Base-by-base conservation (phyloP, 805 yeast species). In the Saccharomycopsis malanga region DNA sequence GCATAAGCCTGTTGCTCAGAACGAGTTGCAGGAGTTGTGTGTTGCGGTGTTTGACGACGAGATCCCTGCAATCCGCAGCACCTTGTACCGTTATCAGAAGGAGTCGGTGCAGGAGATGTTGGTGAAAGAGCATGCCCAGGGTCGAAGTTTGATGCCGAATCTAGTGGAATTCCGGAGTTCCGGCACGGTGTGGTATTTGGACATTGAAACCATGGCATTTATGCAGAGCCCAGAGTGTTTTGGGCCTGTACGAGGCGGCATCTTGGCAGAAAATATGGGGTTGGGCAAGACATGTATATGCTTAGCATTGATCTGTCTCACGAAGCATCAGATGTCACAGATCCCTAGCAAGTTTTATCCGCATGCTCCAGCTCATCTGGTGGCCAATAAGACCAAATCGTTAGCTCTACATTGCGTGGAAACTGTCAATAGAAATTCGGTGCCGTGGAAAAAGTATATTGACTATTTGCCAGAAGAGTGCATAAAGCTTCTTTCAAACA, bases 211-310 rank as follows among this genome's bases (percentile, higher is more conserved):
- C 0, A 53, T 65, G 27, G 52, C 53, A 2, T 61, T 76, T 25
- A 58, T 56, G 20, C 18, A 23, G 1, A 49, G 57, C 2, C 77
- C 84, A 0, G 72, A 67, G 18, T 56, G 60, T 3, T 77, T 69
- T 53, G 55, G 55, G 12, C 63, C 77, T 2, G 79, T 84, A 0
- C 63, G 73, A 53, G 91, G 91, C 17, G 85, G 89, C 4, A 78
- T 83, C 9, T 62, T 84, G 12, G 88, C 88, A 1, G 93, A 84
- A 61, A 89, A 82, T 68, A 83, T 83, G 93, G 93, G 93, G 6
- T 65, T 84, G 18, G 93, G 93, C 37, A 84, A 84, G 60, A 84
- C 93, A 0, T 72, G 81, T 27, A 89, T 83, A 56, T 73, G 85
- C 1, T 63, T 83, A 3, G 79, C 88, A 0, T 59, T 85, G 37